Base-by-base conservation (phyloP, 257 asterid species). In the Plantago ovata region DNA sequence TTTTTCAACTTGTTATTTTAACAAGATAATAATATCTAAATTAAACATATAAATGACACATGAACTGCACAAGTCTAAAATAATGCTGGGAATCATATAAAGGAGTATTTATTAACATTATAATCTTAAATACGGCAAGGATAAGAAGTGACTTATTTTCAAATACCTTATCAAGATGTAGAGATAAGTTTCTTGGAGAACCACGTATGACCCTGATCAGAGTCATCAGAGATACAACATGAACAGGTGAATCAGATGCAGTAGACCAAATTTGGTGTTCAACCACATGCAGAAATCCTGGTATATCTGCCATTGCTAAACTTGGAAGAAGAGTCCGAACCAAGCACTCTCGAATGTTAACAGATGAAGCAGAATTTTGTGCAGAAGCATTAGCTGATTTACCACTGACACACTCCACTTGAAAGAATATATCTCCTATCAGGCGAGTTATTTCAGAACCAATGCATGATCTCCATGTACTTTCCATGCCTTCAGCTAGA, bases 221-320 rank as follows among this genome's bases (percentile, higher is more conserved):
- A 67, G 92, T 88, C 95, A 82, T 76, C 75, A 92, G 93, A 45
- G 98, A 68, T 38, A 79, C 94, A 22, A 70, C 84, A 73, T 92
- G 98, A 72, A 92, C 97, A 33, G 95, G 95, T 59, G 97, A 92
- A 81, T 92, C 98, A 65, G 98, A 92, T 66, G 98, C 98, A 60
- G 98, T 92, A 50, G 98, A 89, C 97, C 97, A 92, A 53, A 92
- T 81, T 70, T 92, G 96, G 61, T 90, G 79, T 76, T 88, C 94
- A 33, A 88, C 82, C 63, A 85, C 98, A 74, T 84, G 84, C 66
- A 92, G 84, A 75, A 84, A 92, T 49, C 89, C 95, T 44, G 77
- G 73, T 69, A 86, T 72, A 63, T 92, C 98, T 41, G 98, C 89
- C 93, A 92, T 84, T 68, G 95, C 97, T 65, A 92, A 77, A 72